Evolutionary conservation across 148 eudicot genomes (phyloP), one percentile per base, ranked within the genome.

Genomic region (Drosera capensis): DNA sequence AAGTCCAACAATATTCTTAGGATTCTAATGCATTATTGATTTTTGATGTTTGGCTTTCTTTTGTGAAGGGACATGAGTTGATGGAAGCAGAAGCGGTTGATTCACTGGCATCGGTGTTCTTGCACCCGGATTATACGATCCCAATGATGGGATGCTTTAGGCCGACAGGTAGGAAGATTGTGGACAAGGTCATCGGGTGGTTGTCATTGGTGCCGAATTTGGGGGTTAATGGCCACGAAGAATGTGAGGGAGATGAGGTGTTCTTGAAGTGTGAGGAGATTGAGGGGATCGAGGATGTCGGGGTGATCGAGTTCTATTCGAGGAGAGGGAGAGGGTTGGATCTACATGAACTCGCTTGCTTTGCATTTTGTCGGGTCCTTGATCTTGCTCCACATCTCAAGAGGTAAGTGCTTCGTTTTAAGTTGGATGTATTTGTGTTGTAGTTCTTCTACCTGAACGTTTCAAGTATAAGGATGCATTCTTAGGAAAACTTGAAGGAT

Each of bases 91-190:
- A 80, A 54, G 68, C 78, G 56, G 81, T 77, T 54, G 60, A 60
- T 60, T 69, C 66, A 8, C 46, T 80, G 44, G 85, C 76, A 8
- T 59, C 64, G 43, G 50, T 90, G 43, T 59, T 80, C 54, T 46
- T 90, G 52, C 93, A 78, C 57, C 80, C 85, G 0, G 63, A 49
- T 37, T 90, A 80, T 55, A 90, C 99, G 36, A 80, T 90, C 43
- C 82, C 85, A 2, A 52, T 84, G 26, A 34, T 76, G 52, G 95
- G 99, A 22, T 90, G 99, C 55, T 78, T 90, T 42, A 78, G 95
- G 14, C 69, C 73, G 1, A 69, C 84, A 35, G 78, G 74, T 19
- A 37, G 48, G 46, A 73, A 64, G 61, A 73, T 90, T 37, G 52
- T 90, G 24, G 68, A 66, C 15, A 68, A 66, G 57, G 74, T 67